phyloP scores from a whole-genome alignment of 371 early-diverging fungal genomes.

The Umbelopsis sp. region DNA sequence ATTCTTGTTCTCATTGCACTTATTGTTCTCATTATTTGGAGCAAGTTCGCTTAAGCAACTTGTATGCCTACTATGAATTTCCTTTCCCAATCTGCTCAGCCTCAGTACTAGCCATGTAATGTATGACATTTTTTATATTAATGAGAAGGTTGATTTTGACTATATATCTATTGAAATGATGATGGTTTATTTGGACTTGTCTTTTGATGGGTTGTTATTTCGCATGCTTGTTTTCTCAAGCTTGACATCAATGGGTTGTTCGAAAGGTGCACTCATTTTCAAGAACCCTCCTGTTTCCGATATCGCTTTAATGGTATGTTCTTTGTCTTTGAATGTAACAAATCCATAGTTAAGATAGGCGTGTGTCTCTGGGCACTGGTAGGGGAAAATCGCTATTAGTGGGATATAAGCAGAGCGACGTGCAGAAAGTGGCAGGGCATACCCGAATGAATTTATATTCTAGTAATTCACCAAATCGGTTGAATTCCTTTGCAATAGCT shows the following conservation, averaged over 20 bases:
- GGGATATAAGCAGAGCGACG: background rate
- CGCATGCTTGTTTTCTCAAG: conserved; percentile 20
- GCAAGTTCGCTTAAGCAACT: conserved; percentile 53
- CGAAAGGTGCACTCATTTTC: conserved; percentile 28
- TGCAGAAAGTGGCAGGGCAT: background rate
- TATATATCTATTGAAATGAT: conserved; percentile 15
- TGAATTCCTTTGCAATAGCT: conserved; percentile 24
- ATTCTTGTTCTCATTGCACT: conserved; percentile 80
- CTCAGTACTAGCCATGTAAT: conserved; percentile 3
- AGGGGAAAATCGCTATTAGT: background rate
- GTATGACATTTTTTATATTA: conserved; percentile 18
- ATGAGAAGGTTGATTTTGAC: conserved; percentile 15
- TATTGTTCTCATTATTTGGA: conserved; percentile 82
- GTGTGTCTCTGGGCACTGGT: conserved; percentile 35
- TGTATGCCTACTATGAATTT: background rate
- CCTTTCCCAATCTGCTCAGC: background rate
- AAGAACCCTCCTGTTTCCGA: conserved; percentile 24
- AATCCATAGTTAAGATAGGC: conserved; percentile 31
- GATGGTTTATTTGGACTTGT: background rate
- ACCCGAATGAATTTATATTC: conserved; percentile 36
- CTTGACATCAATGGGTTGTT: conserved; percentile 30
- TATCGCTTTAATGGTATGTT: conserved; percentile 24
- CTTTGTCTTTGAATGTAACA: conserved; percentile 28
- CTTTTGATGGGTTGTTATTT: background rate
- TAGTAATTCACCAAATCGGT: conserved; percentile 27